Conservation (phyloP, 2,329 filamentous ascomycete species). For the Sphaerostilbella broomeana region DNA sequence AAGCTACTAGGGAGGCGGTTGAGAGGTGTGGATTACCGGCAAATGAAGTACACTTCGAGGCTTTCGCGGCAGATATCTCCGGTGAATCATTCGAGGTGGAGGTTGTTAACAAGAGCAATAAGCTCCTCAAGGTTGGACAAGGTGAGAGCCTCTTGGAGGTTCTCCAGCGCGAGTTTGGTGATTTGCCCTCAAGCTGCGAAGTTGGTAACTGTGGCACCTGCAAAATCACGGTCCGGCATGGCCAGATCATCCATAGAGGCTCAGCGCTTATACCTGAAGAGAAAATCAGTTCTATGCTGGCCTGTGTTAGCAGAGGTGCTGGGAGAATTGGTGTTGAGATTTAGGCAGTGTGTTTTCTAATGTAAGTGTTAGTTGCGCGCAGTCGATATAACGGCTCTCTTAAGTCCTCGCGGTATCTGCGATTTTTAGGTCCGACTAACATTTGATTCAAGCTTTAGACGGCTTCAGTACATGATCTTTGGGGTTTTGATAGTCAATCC, state of each 20-base stretch:
- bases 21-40: slow-evolving; percentile 36
- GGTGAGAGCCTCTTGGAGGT: slow-evolving; percentile 47
- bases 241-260: slow-evolving; percentile 43
- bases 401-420: no score
- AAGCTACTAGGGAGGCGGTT: slow-evolving; percentile 38
- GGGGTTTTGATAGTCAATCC: no score
- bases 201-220: slow-evolving; percentile 51
- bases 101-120: slow-evolving; percentile 35
- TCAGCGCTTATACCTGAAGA: slow-evolving; percentile 41
- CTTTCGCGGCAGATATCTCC: slow-evolving; percentile 45
- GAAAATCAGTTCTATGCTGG: slow-evolving; percentile 38
- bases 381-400: no score
- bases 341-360: neutral
- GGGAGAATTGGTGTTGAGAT: slow-evolving; percentile 39
- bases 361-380: no score
- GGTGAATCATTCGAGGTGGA: slow-evolving; percentile 56
- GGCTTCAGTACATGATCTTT: no score
- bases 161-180: slow-evolving; percentile 36
- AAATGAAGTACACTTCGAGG: slow-evolving; percentile 54
- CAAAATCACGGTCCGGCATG: slow-evolving; percentile 35
- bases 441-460: no score
- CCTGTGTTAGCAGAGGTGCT: slow-evolving; percentile 47
- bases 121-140: slow-evolving; percentile 37
- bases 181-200: slow-evolving; percentile 44
- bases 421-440: no score